Evolutionary conservation across 257 asterid genomes (phyloP), one percentile per base, ranked within the genome.

Genomic region (Ophiorrhiza pumila): DNA sequence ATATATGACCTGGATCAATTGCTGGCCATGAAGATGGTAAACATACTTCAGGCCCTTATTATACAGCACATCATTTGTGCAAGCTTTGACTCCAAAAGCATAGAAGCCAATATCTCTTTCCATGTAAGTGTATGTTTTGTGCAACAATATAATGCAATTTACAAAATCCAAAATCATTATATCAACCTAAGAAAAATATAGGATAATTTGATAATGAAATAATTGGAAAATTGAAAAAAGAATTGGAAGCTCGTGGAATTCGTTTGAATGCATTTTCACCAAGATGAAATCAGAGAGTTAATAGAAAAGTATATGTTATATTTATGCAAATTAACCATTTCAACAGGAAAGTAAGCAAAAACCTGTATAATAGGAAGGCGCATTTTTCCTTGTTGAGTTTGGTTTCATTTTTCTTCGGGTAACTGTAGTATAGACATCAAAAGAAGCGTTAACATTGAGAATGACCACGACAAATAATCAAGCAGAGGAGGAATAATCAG

Each of bases 391-490:
- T 97, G 75, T 92, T 93, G 8, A 72, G 29, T 41, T 91, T 92
- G 7, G 98, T 90, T 73, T 92, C 99, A 83, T 95, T 95, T 80
- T 95, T 95, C 97, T 90, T 95, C 76, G 96, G 68, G 85, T 95
- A 75, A 95, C 96, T 87, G 97, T 87, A 72, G 98, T n/a, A n/a
- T n/a, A n/a, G n/a, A n/a, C n/a, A n/a, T n/a, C n/a, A n/a, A n/a
- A n/a, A n/a, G n/a, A n/a, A n/a, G n/a, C n/a, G n/a, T n/a, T n/a
- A 22, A 13, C 53, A 47, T 47, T 22, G 1, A 17, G 53, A 20
- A 47, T 47, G 22, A 17, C 53, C 53, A 47, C 22, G 22, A 20
- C 53, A 47, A 17, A 6, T n/a, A n/a, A n/a, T n/a, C n/a, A n/a
- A n/a, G n/a, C n/a, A n/a, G n/a, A n/a, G n/a, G n/a, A n/a, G n/a